Evolutionary conservation across 169 alveolate species (phyloP).

Genomic region (Plasmodium blacklocki): DNA sequence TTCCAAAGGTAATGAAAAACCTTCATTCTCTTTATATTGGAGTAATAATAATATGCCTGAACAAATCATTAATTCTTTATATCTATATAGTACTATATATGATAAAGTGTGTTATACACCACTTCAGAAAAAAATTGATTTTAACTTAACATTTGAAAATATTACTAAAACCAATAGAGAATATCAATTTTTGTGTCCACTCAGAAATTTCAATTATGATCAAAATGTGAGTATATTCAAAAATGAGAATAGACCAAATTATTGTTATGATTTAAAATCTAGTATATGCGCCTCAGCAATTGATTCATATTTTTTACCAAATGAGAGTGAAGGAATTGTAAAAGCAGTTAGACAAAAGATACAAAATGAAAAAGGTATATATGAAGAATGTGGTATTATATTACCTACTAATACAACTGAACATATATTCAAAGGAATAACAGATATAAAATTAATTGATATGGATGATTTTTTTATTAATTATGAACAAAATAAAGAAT

Average conservation of each 20-base stretch:
- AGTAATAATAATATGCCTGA: constrained; percentile 46
- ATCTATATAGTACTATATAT: constrained; percentile 50
- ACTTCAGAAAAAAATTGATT: constrained; percentile 47
- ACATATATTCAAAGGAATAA: constrained; percentile 55
- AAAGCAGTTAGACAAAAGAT: constrained; percentile 18
- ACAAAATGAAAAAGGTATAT: constrained; percentile 28
- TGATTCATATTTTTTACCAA: constrained; percentile 21
- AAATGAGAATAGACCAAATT: background rate
- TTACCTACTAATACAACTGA: constrained; percentile 43
- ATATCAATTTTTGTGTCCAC: constrained; percentile 64
- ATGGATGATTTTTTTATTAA: constrained; percentile 70
- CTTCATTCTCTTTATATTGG: constrained; percentile 64
- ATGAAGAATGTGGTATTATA: constrained; percentile 40
- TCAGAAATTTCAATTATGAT: constrained; percentile 9
- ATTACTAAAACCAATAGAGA: constrained; percentile 34
- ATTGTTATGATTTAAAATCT: constrained; percentile 29
- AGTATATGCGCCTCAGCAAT: constrained; percentile 64
- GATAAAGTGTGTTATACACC: constrained; percentile 53
- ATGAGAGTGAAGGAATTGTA: constrained; percentile 37
- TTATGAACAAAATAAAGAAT: constrained; percentile 31
- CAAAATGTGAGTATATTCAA: background rate
- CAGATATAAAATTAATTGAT: constrained; percentile 69
- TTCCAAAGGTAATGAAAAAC: constrained; percentile 23
- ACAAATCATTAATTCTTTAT: constrained; percentile 54
- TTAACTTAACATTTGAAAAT: constrained; percentile 42